Evolutionary conservation across 2,329 filamentous ascomycete genomes (phyloP).

Genomic region (Hirsutella minnesotensis): DNA sequence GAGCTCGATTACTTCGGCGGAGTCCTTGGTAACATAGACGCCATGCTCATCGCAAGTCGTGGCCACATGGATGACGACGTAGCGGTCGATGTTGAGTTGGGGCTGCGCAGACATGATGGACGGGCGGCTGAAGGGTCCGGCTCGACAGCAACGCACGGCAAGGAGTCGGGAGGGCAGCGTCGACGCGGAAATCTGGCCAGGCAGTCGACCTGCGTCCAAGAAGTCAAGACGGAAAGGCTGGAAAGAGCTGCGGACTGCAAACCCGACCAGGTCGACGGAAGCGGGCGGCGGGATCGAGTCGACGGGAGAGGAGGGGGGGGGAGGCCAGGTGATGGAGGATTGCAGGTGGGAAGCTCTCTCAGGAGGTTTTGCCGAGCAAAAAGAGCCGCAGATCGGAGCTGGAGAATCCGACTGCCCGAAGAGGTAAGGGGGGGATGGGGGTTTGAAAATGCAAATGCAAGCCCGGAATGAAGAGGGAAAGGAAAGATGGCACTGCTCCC

Average conservation of each 20-base stretch:
- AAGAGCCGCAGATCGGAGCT: conserved; percentile 11
- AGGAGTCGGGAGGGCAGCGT: conserved; percentile 4
- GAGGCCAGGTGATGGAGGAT: neutral
- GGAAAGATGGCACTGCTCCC: conserved; percentile 7
- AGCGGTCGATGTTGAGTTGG: conserved; percentile 76
- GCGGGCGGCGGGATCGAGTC: neutral
- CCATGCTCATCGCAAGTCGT: conserved; percentile 99
- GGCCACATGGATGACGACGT: conserved; percentile 95
- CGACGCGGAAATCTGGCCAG: conserved; percentile 5
- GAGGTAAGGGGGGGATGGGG: neutral
- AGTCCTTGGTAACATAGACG: conserved; percentile 98
- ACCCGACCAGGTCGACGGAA: conserved; percentile 21
- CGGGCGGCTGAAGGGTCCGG: conserved; percentile 6
- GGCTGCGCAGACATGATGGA: conserved; percentile 29
- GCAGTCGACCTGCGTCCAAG: conserved; percentile 5
- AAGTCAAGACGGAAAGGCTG: conserved; percentile 6
- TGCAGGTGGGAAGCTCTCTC: conserved; percentile 7
- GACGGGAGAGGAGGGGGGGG: neutral
- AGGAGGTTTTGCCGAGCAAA: conserved; percentile 15
- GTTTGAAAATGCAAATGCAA: conserved; percentile 4
- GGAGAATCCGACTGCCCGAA: conserved; percentile 8
- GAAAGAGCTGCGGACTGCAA: conserved; percentile 20
- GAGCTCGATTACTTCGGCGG: conserved; percentile 96
- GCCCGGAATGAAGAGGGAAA: conserved; percentile 7
- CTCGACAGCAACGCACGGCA: conserved; percentile 9